phyloP scores from a whole-genome alignment of 2,329 filamentous ascomycete species.

The Fusarium lateritium region DNA sequence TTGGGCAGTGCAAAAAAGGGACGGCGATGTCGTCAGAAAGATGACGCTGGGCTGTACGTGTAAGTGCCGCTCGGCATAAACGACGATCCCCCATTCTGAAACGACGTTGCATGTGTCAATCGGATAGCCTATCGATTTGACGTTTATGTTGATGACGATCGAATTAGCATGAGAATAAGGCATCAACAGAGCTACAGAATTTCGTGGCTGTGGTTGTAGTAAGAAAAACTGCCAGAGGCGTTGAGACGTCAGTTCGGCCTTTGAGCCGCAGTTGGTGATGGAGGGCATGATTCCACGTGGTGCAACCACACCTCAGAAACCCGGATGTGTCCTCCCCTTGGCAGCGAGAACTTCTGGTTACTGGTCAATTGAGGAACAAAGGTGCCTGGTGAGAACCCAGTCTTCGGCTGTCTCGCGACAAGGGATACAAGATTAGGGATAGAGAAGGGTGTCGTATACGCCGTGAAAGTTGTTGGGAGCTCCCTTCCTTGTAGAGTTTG shows the following conservation, averaged over 20 bases:
- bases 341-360: conserved; percentile 12
- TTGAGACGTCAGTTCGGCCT: conserved; percentile 39
- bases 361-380: conserved; percentile 26
- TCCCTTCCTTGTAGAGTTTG: conserved; percentile 18
- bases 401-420: conserved; percentile 8
- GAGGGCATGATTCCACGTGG: conserved; percentile 46
- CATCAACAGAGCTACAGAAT: conserved; percentile 14
- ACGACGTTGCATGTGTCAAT: conserved; percentile 42
- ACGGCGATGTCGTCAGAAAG: conserved; percentile 33
- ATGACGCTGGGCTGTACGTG: conserved; percentile 32
- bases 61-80: conserved; percentile 41
- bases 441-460: conserved; percentile 17
- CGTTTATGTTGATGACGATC: conserved; percentile 4
- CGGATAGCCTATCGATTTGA: conserved; percentile 40
- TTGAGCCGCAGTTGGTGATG: conserved; percentile 38
- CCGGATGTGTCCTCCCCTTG: conserved; percentile 20
- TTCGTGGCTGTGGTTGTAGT: conserved; percentile 30
- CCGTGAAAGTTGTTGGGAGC: conserved; percentile 14
- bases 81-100: conserved; percentile 28
- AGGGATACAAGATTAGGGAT: conserved; percentile 15
- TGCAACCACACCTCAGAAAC: conserved; percentile 44
- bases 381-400: background rate
- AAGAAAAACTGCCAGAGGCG: conserved; percentile 29
- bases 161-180: conserved; percentile 25
- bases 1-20: conserved; percentile 30